A percentile compares a stretch with the other conserved stretches of the same genome.
Conservation (phyloP, 164 flowering plant genomes). For the Amborella trichopoda region DNA sequence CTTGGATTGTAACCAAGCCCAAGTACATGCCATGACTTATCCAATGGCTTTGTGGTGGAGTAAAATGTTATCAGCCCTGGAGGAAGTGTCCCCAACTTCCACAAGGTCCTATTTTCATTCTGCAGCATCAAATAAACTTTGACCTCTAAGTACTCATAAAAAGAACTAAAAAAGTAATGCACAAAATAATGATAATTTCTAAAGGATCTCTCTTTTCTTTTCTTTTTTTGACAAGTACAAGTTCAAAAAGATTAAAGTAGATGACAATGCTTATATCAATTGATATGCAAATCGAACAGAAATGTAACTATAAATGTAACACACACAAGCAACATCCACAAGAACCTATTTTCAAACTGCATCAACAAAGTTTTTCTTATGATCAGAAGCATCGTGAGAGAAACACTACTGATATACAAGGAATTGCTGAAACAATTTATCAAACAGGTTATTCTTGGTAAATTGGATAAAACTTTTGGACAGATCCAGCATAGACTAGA, state of each 20-base stretch:
- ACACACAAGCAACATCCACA: too few species aligned
- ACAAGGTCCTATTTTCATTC: conserved; percentile 61
- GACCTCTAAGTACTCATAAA: not conserved
- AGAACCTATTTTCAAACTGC: too few species aligned
- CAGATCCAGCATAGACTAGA: too few species aligned
- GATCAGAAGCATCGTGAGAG: too few species aligned
- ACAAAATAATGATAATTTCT: not conserved
- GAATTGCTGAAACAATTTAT: too few species aligned
- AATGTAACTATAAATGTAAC: not conserved
- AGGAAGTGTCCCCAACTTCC: conserved; percentile 75
- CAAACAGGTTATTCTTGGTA: too few species aligned
- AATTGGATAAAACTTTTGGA: too few species aligned
- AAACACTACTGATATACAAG: too few species aligned
- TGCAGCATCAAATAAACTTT: conserved; percentile 9
- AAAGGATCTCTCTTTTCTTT: not conserved
- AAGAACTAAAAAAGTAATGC: not conserved
- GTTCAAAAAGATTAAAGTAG: not conserved
- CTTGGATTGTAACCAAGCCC: conserved; percentile 93
- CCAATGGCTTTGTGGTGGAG: conserved; percentile 69
- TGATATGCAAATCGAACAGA: not conserved
- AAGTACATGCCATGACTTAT: conserved; percentile 89
- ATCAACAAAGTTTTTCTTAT: too few species aligned
- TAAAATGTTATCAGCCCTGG: conserved; percentile 79
- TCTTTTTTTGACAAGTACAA: not conserved
- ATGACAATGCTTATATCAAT: not conserved